Base-by-base conservation (phyloP, 2,329 filamentous ascomycete genomes). In the Penicillium sp. region DNA sequence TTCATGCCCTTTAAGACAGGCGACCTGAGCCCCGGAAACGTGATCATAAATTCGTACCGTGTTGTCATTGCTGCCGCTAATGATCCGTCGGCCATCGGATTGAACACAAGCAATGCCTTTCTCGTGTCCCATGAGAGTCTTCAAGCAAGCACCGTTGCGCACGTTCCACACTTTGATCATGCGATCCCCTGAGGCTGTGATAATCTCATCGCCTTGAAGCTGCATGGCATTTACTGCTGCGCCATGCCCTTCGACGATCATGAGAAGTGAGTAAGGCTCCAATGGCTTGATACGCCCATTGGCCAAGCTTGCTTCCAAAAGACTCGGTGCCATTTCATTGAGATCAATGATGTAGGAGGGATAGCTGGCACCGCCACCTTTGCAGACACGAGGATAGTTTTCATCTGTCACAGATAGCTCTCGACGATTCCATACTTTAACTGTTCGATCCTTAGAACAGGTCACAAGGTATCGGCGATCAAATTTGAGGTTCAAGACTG, bases 71-170 rank as follows among this genome's bases (percentile, higher is more conserved):
- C 92, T 97, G 2, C 94, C 94, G 65, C 91, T 97, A 49, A 99
- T 91, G 59, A 99, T 95, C 20, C 94, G 85, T 49, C 90, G 86
- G 25, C 91, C 92, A 70, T 99, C 94, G 69, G 94, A 97, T 73
- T 99, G 93, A 15, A 99, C 92, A 71, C 94, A 99, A 2, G 94
- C 94, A 65, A 99, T 97, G 29, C 94, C 94, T 72, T 99, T 99
- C 60, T 85, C 85, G 67, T 99, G 94, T 1, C 93, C 94, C 37
- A 89, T 81, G 31, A 96, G 86, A 0, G 90, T 96, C 65, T 89
- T 85, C 43, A 83, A 81, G 71, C 90, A 93, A 42, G 82, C 78
- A 54, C 91, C 89, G 7, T 85, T 89, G 18, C 88, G 88, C 78
- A 96, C 90, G 71, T 95, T 88, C 94, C 94, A 99, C 20, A 97